A percentile compares a stretch with the other conserved stretches of the same genome.
phyloP scores from a whole-genome alignment of 371 early-diverging fungal species.

The Lichtheimia corymbifera region DNA sequence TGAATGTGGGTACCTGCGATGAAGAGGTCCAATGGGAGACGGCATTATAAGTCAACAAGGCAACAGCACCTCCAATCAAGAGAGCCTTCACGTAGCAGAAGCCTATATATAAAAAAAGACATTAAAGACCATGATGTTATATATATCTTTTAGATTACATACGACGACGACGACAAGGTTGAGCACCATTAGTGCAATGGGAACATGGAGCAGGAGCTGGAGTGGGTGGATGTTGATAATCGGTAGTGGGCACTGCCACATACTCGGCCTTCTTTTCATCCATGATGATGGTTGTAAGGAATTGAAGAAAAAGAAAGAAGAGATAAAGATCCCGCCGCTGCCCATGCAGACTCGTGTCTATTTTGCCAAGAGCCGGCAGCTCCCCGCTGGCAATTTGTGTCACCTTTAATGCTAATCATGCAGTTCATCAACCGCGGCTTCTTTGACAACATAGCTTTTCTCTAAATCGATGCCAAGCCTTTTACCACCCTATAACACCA shows the following conservation, averaged over 20 bases:
- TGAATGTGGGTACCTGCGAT: background rate
- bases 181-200: background rate
- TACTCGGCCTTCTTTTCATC: slow-evolving; percentile 19
- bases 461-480: no score
- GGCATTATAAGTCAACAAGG: background rate
- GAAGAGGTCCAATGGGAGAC: background rate
- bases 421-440: no score
- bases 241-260: slow-evolving; percentile 16
- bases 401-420: no score
- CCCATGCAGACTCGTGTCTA: background rate
- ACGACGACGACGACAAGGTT: slow-evolving; percentile 6
- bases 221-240: slow-evolving; percentile 1
- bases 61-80: slow-evolving; percentile 1
- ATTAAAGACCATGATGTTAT: background rate
- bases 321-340: background rate
- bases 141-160: background rate
- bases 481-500: no score
- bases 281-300: slow-evolving; percentile 9
- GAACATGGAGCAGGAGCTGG: background rate
- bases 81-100: background rate
- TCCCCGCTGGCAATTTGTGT: slow-evolving; percentile 1
- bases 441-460: no score
- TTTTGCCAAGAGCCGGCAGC: slow-evolving; percentile 11
- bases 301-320: slow-evolving; percentile 8
- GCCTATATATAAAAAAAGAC: background rate